Evolutionary conservation across 176 grass and related monocot genomes (phyloP), one percentile per base, ranked within the genome.

Genomic region (Phyllostachys edulis): DNA sequence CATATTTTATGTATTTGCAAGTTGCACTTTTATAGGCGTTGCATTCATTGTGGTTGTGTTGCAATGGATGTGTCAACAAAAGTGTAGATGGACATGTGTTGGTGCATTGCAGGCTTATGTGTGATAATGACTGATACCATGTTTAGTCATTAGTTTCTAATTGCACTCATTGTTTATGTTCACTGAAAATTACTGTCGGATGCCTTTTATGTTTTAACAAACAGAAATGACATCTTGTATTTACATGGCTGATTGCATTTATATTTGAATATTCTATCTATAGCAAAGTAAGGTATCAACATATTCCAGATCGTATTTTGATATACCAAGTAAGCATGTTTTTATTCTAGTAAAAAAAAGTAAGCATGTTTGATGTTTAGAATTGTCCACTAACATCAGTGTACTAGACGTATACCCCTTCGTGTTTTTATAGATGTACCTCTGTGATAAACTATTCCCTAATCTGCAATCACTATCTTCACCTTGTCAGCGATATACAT

Each of bases 61-160:
- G 61, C 70, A 75, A 75, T 84, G 59, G 57, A 65, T 66, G 71
- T 0, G 29, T 66, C 70, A 54, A 66, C 59, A 21, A 75, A 75
- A 84, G 71, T 13, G 21, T 65, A 84, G 66, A 76, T 24, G 10
- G 20, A 84, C 41, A 52, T 64, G 23, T 75, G 18, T 44, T 29
- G 32, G 71, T 75, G 21, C 50, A 69, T 14, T 70, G 46, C 32
- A 69, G 79, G 64, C 7, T 69, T 69, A 69, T 4, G 18, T n/a
- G 38, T 69, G 37, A 34, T 34, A 34, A 42, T 69, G 15, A 61
- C 18, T 23, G 7, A 69, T 42, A 65, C 17, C 8, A 9, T 10
- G 4, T 34, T 69, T 69, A 69, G 66, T 69, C 4, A 38, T 52
- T 14, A 57, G 3, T 55, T 42, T 18, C 36, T 42, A 18, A 69